Conservation (phyloP, 2,329 filamentous ascomycete genomes). For the Chrysosporium queenslandicum region DNA sequence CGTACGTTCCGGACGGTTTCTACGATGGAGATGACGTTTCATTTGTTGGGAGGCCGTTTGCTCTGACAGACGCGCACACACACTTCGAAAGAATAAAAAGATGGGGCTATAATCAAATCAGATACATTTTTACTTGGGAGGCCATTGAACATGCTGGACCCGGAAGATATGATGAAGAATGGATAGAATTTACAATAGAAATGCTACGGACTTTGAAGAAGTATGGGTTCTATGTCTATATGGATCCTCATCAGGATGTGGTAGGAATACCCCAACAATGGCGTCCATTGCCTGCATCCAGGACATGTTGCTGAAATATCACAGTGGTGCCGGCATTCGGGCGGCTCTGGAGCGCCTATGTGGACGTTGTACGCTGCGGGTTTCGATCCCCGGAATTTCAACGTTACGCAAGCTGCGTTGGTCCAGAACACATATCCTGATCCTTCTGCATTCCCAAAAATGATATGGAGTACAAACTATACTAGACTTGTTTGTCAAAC, state of each 20-base stretch:
- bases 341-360: conserved; percentile 89
- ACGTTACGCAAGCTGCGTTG: conserved; percentile 77
- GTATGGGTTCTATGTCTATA: conserved; percentile 93
- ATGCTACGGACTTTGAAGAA: conserved; percentile 72
- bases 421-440: conserved; percentile 91
- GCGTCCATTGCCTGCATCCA: neutral
- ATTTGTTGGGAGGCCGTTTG: conserved; percentile 78
- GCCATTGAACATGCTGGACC: conserved; percentile 91
- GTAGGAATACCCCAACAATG: conserved; percentile 33
- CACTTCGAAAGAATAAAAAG: conserved; percentile 80
- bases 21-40: conserved; percentile 88
- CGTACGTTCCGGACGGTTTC: conserved; percentile 67
- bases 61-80: conserved; percentile 66
- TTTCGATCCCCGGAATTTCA: conserved; percentile 75
- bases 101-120: conserved; percentile 91
- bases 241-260: conserved; percentile 98
- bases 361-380: conserved; percentile 96
- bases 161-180: conserved; percentile 85
- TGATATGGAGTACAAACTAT: conserved; percentile 99
- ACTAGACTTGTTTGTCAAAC: conserved; percentile 74
- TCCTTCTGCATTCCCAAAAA: conserved; percentile 81
- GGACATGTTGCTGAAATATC: conserved; percentile 16
- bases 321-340: conserved; percentile 86
- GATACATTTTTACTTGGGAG: conserved; percentile 98
- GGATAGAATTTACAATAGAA: conserved; percentile 82